Evolutionary conservation across 192 early-diverging fungal genomes (phyloP).

Genomic region (Glomus cerebriforme): DNA sequence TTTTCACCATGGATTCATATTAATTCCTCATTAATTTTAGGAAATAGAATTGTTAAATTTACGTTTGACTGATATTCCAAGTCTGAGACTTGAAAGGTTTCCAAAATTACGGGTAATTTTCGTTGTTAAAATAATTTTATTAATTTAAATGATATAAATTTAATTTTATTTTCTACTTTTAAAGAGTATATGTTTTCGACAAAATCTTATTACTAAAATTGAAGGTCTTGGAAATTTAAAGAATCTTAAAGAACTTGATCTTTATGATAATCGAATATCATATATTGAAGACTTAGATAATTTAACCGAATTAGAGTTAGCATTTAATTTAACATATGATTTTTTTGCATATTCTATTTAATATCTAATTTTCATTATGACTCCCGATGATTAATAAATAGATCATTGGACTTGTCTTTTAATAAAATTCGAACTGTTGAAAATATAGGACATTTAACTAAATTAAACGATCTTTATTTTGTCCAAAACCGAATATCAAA

Average conservation of each 20-base stretch:
- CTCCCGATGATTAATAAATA: background rate
- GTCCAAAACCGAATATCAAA: conserved; percentile 90
- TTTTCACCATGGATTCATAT: background rate
- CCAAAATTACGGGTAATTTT: conserved; percentile 60
- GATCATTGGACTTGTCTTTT: conserved; percentile 87
- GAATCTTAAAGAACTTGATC: conserved; percentile 78
- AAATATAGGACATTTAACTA: conserved; percentile 56
- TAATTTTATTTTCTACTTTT: background rate
- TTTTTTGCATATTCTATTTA: background rate
- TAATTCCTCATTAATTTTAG: conserved; percentile 36
- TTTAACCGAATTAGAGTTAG: conserved; percentile 64
- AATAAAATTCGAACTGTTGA: conserved; percentile 90
- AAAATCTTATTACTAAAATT: conserved; percentile 83
- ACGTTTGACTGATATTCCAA: conserved; percentile 56
- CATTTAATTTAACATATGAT: background rate
- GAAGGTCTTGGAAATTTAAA: conserved; percentile 54
- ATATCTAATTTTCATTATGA: background rate
- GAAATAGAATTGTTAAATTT: conserved; percentile 72
- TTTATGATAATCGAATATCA: conserved; percentile 94
- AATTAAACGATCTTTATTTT: conserved; percentile 82
- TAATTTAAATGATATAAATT: background rate
- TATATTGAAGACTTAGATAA: conserved; percentile 66
- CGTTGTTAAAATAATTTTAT: background rate
- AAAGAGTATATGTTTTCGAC: conserved; percentile 77
- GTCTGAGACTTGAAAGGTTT: conserved; percentile 62